These are phyloP conservation scores for Ceratocystis huliohia DNA, from an alignment of 2,329 filamentous ascomycete species.

Conservation along the genomic window DNA sequence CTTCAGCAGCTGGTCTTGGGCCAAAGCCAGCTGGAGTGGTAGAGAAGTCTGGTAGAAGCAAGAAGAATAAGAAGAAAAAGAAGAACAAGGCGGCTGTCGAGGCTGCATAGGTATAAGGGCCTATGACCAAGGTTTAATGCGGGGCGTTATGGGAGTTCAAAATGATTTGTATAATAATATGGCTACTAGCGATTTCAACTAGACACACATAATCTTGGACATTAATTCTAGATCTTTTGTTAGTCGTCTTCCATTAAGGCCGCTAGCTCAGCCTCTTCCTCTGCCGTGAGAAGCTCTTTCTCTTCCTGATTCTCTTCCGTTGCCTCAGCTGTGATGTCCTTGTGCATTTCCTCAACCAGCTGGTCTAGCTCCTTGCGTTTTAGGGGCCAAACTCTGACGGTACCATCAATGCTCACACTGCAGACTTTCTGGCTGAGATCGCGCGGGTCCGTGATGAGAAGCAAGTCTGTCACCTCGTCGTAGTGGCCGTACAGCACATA, in stretches of 20 bases:
- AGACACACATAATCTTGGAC: neutral
- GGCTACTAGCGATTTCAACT: neutral
- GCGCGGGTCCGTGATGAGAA: constrained; percentile 40
- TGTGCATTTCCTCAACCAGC: constrained; percentile 34
- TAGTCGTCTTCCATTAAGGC: constrained; percentile 65
- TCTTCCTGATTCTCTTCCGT: constrained; percentile 37
- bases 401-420: constrained; percentile 83
- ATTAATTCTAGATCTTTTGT: neutral
- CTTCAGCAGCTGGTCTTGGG: neutral
- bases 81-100: constrained; percentile 13
- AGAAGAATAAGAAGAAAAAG: constrained; percentile 19
- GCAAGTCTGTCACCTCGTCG: constrained; percentile 78
- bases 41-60: constrained; percentile 1
- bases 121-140: neutral
- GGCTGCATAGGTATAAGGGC: neutral
- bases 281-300: constrained; percentile 55
- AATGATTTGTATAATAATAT: constrained; percentile 5
- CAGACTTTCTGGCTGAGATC: constrained; percentile 41
- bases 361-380: constrained; percentile 44
- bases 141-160: constrained; percentile 1
- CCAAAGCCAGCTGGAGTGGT: too few species aligned
- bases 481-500: constrained; percentile 73
- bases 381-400: constrained; percentile 72
- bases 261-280: constrained; percentile 86
- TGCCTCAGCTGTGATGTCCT: constrained; percentile 34